A percentile compares a stretch with the other conserved stretches of the same genome.
Conservation (phyloP, 441 rosid species). For the Daphne laureola region DNA sequence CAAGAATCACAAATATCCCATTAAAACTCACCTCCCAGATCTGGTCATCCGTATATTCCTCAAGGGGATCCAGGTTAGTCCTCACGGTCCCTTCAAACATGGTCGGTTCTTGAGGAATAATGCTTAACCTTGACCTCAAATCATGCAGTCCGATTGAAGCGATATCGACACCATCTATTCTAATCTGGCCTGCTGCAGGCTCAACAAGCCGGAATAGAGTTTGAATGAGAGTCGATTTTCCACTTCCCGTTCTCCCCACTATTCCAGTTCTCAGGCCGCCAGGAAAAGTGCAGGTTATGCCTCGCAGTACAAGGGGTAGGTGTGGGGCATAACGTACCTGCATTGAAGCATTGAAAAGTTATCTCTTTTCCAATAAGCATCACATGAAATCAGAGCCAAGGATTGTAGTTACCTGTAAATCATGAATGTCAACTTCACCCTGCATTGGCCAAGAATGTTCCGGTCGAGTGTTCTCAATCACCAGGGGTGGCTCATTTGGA, state of each 20-base stretch:
- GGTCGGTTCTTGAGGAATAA: constrained; percentile 91
- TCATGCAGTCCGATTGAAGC: constrained; percentile 69
- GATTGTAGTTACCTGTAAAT: constrained; percentile 55
- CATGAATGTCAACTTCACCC: constrained; percentile 50
- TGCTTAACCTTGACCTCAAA: constrained; percentile 72
- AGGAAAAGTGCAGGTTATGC: background rate
- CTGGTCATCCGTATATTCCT: constrained; percentile 64
- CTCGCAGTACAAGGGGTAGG: background rate
- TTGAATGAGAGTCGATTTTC: constrained; percentile 39
- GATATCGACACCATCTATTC: constrained; percentile 64
- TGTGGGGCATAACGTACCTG: background rate
- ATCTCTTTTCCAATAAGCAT: background rate
- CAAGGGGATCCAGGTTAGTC: constrained; percentile 79
- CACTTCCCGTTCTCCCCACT: constrained; percentile 18
- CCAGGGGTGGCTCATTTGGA: constrained; percentile 80
- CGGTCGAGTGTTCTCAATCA: constrained; percentile 49
- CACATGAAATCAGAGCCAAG: background rate
- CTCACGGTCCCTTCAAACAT: constrained; percentile 93
- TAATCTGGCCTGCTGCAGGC: constrained; percentile 57
- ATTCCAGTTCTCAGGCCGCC: background rate
- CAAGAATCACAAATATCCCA: background rate
- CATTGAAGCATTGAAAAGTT: background rate
- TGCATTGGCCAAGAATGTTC: constrained; percentile 48
- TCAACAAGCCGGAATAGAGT: constrained; percentile 77
- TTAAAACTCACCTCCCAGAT: constrained; percentile 71